Evolutionary conservation across 352 stramenopile genomes (phyloP), one percentile per base, ranked within the genome.

Genomic region (Pythium oligandrum): DNA sequence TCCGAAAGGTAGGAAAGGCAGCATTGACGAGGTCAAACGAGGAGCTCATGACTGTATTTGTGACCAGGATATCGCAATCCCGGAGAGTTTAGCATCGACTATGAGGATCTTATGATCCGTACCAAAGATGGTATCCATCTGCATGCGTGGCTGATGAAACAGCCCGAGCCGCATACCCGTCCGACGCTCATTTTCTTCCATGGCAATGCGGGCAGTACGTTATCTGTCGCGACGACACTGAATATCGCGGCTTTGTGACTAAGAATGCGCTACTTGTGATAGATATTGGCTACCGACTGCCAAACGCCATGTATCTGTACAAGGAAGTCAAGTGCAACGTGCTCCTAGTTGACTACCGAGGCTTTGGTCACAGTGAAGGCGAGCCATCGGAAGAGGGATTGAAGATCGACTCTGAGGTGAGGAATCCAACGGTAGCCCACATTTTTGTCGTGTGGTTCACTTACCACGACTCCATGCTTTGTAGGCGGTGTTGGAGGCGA

Each of bases 151-250:
- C 66, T 98, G 10, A 83, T 98, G 58, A 88, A 95, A 48, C 87
- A 96, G 44, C 74, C 70, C 3, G 58, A 84, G n/a, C 63, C 71
- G 51, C 53, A 47, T 6, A 55, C 6, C 9, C 57, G 76, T 1
- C 84, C 90, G 33, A 98, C 94, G 7, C 69, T 98, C 48, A 78
- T 98, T 35, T 98, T 98, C 53, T 98, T 98, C 67, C 94, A 98
- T 47, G 94, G 90, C 57, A 98, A 98, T 64, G 92, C 94, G 17
- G 91, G 90, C 66, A 93, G 83, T 94, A 62, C 54, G 71, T 73
- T 34, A 2, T 3, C 30, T 48, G 17, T 9, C 30, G 38, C 12
- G 12, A 12, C 38, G 7, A 42, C 38, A 42, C 7, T 42, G 38
- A 0, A 26, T 42, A 42, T 12, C 38, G 38, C 26, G 17, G 42